These are phyloP conservation scores for Piper longum DNA, from an alignment of 164 flowering plant species.

Conservation along the genomic window DNA sequence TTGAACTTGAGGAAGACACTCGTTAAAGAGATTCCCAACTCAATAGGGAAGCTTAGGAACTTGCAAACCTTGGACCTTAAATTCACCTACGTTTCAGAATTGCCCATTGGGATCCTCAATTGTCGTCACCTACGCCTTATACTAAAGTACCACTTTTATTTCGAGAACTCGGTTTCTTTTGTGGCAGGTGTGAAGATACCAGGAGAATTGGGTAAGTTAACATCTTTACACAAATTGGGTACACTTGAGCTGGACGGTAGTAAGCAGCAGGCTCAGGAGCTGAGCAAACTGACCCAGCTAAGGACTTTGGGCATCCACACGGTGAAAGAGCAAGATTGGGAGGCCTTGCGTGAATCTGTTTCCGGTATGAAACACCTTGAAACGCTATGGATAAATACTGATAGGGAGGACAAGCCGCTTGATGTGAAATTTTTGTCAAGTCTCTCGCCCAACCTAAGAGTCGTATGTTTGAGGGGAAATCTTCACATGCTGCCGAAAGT, in stretches of 20 bases:
- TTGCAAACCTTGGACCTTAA: background rate
- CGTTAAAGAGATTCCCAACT: background rate
- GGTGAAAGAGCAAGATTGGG: background rate
- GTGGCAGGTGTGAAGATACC: background rate
- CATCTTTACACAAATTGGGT: background rate
- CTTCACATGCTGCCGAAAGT: background rate
- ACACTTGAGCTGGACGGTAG: background rate
- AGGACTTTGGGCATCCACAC: background rate
- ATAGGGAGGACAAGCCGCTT: conserved; percentile 5
- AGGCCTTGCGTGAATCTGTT: conserved; percentile 1
- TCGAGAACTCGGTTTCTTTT: background rate
- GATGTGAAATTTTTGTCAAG: background rate
- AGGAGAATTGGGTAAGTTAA: background rate
- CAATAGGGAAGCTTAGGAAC: background rate
- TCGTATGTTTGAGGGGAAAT: background rate
- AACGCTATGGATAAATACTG: background rate
- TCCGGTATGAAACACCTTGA: conserved; percentile 3
- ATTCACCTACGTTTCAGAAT: background rate
- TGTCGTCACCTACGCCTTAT: background rate
- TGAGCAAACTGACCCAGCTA: conserved; percentile 4
- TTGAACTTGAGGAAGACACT: background rate
- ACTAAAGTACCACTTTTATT: background rate
- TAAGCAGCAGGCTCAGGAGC: background rate
- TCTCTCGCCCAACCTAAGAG: background rate
- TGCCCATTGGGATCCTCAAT: background rate